Conservation (phyloP, 2,329 filamentous ascomycete species). For the Orbilia ellipsospora region DNA sequence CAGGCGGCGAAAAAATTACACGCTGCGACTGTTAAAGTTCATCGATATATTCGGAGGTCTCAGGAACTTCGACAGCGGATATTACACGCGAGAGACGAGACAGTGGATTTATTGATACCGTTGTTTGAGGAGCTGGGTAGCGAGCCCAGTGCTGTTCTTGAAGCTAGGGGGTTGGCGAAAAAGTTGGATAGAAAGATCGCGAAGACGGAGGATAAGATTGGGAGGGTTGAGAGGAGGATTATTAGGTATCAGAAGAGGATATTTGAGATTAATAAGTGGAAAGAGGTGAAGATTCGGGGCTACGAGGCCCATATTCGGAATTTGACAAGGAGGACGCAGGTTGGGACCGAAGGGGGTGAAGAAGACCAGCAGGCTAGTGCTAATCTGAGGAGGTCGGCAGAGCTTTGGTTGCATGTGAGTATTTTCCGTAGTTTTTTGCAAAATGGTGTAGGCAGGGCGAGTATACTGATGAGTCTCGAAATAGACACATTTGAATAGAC, state of each 20-base stretch:
- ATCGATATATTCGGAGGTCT: conserved; percentile 26
- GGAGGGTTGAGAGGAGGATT: conserved; percentile 25
- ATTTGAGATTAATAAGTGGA: conserved; percentile 3
- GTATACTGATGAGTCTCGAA: neutral
- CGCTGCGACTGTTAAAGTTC: conserved; percentile 6
- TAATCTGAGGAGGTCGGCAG: conserved; percentile 39
- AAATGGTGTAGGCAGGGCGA: neutral
- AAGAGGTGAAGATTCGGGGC: conserved; percentile 26
- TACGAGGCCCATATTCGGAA: conserved; percentile 33
- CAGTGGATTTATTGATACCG: conserved; percentile 39
- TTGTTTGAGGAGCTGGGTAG: conserved; percentile 41
- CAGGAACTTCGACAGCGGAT: conserved; percentile 41
- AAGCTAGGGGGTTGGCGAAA: conserved; percentile 22
- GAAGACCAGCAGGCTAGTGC: conserved; percentile 1
- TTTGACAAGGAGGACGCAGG: conserved; percentile 36
- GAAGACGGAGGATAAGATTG: conserved; percentile 31
- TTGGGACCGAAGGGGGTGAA: conserved; percentile 5
- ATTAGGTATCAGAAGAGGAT: conserved; percentile 19
- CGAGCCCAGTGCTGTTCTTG: conserved; percentile 35
- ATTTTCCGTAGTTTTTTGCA: neutral
- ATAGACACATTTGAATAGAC: conserved; percentile 45
- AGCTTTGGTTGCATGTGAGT: conserved; percentile 54
- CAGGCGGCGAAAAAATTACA: conserved; percentile 25
- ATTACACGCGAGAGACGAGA: conserved; percentile 39
- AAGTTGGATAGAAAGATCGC: conserved; percentile 27